A percentile compares a stretch with the other conserved stretches of the same genome.
These are phyloP conservation scores for Podochytrium sp. DNA, from an alignment of 192 early-diverging fungal species.

Conservation along the genomic window DNA sequence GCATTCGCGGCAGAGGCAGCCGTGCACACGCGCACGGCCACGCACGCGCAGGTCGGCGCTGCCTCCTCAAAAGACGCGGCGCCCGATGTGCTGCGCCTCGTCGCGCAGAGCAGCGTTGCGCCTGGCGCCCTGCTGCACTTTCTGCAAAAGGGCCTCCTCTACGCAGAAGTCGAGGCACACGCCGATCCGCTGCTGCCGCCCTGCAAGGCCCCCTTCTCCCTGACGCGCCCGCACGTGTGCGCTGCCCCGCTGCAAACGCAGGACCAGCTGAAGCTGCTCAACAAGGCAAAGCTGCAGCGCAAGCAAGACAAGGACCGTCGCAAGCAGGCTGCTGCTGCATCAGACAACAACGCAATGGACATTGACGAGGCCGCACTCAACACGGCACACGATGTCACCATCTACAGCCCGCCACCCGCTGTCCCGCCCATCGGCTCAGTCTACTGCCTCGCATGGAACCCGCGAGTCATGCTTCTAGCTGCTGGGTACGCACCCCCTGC, in stretches of 20 bases:
- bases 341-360: neutral
- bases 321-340: neutral
- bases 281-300: neutral
- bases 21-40: conserved; percentile 53
- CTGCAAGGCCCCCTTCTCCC: conserved; percentile 72
- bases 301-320: neutral
- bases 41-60: neutral
- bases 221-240: conserved; percentile 72
- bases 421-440: conserved; percentile 5
- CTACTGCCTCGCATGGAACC: conserved; percentile 68
- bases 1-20: conserved; percentile 85
- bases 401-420: neutral
- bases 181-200: too few species aligned
- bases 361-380: neutral
- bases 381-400: conserved; percentile 19
- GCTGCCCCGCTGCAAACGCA: conserved; percentile 39
- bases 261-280: neutral
- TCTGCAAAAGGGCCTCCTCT: conserved; percentile 90
- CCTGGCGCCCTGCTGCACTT: conserved; percentile 84
- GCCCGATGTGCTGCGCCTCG: neutral
- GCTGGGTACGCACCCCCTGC: conserved; percentile 61
- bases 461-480: conserved; percentile 67
- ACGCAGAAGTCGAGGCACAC: conserved; percentile 89
- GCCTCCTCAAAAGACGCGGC: neutral
- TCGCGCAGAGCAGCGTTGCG: conserved; percentile 55